These are phyloP conservation scores for Rhizopus delemar DNA, from an alignment of 371 early-diverging fungal species.

Conservation along the genomic window DNA sequence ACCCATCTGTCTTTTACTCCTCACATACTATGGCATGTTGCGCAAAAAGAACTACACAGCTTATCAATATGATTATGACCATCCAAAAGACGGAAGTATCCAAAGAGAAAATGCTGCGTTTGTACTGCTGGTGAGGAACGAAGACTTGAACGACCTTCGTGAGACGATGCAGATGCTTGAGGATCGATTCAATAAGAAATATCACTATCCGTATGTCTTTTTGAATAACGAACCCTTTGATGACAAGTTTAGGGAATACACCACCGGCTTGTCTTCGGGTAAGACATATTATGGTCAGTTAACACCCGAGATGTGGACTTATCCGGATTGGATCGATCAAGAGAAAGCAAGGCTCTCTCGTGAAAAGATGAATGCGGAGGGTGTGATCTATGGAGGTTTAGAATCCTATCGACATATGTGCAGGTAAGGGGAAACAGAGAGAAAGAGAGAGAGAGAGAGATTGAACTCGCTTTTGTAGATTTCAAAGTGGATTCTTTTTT, in stretches of 20 bases:
- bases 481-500: conserved; percentile 76
- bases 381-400: conserved; percentile 84
- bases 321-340: conserved; percentile 67
- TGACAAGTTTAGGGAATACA: conserved; percentile 45
- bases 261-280: conserved; percentile 57
- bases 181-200: conserved; percentile 69
- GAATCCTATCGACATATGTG: conserved; percentile 96
- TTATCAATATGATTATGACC: conserved; percentile 21
- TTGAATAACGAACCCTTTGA: conserved; percentile 71
- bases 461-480: conserved; percentile 51
- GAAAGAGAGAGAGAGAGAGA: not conserved
- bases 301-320: conserved; percentile 64
- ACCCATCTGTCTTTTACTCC: conserved; percentile 18
- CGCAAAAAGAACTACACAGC: conserved; percentile 10
- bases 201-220: conserved; percentile 78
- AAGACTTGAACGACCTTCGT: conserved; percentile 67
- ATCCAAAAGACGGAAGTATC: not conserved
- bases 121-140: conserved; percentile 63
- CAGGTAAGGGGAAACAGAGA: conserved; percentile 38
- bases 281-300: conserved; percentile 62
- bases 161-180: conserved; percentile 71
- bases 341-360: conserved; percentile 52
- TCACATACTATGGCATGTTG: conserved; percentile 17
- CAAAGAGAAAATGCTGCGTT: conserved; percentile 62
- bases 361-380: conserved; percentile 56